phyloP scores from a whole-genome alignment of 1,284 basidiomycete species.

The Pseudozyma sp. region DNA sequence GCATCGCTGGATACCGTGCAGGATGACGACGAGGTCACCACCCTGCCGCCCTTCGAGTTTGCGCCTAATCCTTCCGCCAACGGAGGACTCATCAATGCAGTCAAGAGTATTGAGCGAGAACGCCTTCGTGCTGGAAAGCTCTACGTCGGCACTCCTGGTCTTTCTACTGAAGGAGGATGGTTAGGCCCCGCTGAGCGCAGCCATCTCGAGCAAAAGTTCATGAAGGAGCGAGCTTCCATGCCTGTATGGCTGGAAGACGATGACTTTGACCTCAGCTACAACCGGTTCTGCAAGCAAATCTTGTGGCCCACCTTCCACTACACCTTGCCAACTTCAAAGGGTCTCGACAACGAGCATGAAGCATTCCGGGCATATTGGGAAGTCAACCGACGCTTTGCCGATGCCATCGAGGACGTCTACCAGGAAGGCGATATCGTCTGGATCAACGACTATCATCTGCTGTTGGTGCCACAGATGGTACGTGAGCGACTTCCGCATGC shows the following conservation, averaged over 20 bases:
- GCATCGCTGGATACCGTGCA: conserved; percentile 48
- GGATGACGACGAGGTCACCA: conserved; percentile 22
- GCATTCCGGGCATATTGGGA: conserved; percentile 82
- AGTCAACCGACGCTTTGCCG: conserved; percentile 85
- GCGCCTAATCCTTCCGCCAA: conserved; percentile 65
- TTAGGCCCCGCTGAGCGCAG: conserved; percentile 68
- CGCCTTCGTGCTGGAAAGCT: conserved; percentile 57
- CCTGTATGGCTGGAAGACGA: conserved; percentile 80
- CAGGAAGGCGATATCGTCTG: conserved; percentile 82
- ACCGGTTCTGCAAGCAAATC: conserved; percentile 89
- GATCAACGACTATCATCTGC: conserved; percentile 76
- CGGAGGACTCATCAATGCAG: conserved; percentile 67
- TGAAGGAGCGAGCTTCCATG: conserved; percentile 74
- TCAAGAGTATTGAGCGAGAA: conserved; percentile 59
- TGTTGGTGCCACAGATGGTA: conserved; percentile 82
- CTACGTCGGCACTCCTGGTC: conserved; percentile 64
- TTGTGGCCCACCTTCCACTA: conserved; percentile 90
- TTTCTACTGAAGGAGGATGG: conserved; percentile 61
- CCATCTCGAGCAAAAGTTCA: conserved; percentile 76
- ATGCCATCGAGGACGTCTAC: conserved; percentile 79
- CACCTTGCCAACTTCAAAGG: conserved; percentile 84
- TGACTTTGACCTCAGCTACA: conserved; percentile 79
- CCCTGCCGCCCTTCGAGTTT: conserved; percentile 59
- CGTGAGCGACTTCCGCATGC: conserved; percentile 76
- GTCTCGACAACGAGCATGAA: conserved; percentile 80